Base-by-base conservation (phyloP, 164 flowering plant species). In the Kalanchoe fedtschenkoi region DNA sequence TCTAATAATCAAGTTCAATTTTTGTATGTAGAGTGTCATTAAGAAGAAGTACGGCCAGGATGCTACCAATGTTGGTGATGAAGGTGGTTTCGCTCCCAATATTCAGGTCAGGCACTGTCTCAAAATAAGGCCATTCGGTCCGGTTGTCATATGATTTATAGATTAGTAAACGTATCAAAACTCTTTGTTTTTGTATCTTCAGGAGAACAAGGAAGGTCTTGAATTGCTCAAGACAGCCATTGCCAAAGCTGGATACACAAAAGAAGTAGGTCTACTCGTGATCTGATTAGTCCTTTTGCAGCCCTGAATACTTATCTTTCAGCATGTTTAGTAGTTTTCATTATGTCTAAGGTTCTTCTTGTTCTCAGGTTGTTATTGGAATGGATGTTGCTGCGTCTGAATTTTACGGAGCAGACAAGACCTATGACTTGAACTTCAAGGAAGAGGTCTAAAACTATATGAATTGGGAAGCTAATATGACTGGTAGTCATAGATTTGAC, bases 311-410 rank as follows among this genome's bases (percentile, higher is more conserved):
- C 17, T 41, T 30, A 4, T 1, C 33, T n/a, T n/a, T 22, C 33
- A 32, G 4, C 15, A 21, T 43, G 21, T 15, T 55, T 41, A 32
- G 44, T 28, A n/a, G n/a, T n/a, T n/a, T n/a, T n/a, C n/a, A n/a
- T 19, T 43, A 46, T 4, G 34, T 8, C 34, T 34, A 24, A 34
- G 6, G 29, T 39, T 21, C 67, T 37, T 32, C 5, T 57, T 42
- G 14, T 33, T 17, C 42, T 8, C 55, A 88, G 96, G 91, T 89
- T 67, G 95, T 89, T 34, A 89, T 89, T 70, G 97, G 97, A 47
- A 89, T 89, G 97, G 97, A 89, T 78, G 97, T 89, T 73, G 97
- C 97, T 62, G 97, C 97, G 34, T 89, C 97, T 60, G 95, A 89
- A 61, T 89, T 89, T 66, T 89, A 89, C 64, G 76, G 44, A n/a